A percentile compares a stretch with the other conserved stretches of the same genome.
Evolutionary conservation across 768 basidiomycete species (phyloP).

Genomic region (Vishniacozyma victoriae): DNA sequence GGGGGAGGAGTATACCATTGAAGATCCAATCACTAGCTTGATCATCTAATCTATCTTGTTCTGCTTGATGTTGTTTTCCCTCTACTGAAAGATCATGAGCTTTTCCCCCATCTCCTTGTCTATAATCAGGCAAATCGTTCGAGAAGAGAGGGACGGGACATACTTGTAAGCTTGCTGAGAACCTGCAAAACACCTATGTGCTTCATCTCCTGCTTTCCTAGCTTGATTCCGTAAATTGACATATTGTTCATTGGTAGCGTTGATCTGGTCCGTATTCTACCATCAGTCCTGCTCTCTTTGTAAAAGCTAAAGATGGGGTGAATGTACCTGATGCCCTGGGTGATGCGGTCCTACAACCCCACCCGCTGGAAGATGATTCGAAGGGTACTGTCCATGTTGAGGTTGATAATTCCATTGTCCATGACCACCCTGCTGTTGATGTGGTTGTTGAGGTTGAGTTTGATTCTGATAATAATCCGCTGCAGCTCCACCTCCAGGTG

Average conservation of each 20-base stretch:
- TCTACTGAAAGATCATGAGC: conserved; percentile 77
- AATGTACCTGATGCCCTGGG: conserved; percentile 19
- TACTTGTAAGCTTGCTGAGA: conserved; percentile 68
- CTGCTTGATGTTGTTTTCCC: conserved; percentile 70
- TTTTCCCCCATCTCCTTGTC: conserved; percentile 61
- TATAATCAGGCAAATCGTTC: conserved; percentile 1
- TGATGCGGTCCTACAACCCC: conserved; percentile 32
- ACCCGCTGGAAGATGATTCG: conserved; percentile 24
- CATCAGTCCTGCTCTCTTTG: not conserved
- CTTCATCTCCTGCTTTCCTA: conserved; percentile 63
- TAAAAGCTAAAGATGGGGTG: not conserved
- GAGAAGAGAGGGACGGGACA: conserved; percentile 7
- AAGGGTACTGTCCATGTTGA: conserved; percentile 18
- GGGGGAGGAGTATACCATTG: conserved; percentile 50
- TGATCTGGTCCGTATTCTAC: conserved; percentile 50
- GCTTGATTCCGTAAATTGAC: conserved; percentile 66
- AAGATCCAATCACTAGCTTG: conserved; percentile 87
- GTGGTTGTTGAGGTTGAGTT: conserved; percentile 7
- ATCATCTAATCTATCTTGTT: conserved; percentile 72
- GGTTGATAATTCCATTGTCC: conserved; percentile 1
- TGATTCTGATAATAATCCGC: conserved; percentile 23
- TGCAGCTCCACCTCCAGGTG: not conserved
- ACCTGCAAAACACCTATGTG: conserved; percentile 47
- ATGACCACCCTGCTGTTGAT: conserved; percentile 16
- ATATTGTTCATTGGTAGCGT: conserved; percentile 68